A percentile compares a stretch with the other conserved stretches of the same genome.
Evolutionary conservation across 208 protist species (phyloP).

Genomic region (Leishmania braziliensis): DNA sequence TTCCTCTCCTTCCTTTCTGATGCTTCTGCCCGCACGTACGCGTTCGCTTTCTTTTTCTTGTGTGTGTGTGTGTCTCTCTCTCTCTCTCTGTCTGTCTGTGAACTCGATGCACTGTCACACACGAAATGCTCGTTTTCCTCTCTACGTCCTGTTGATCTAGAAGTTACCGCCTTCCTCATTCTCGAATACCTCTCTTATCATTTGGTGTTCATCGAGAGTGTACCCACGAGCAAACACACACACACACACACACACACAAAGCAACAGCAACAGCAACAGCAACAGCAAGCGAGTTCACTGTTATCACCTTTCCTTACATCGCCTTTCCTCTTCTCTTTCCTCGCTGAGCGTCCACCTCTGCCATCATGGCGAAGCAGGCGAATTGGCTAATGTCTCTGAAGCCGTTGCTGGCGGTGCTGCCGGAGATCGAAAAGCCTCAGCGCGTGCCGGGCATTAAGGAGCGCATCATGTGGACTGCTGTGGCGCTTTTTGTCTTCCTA

Average conservation of each 20-base stretch:
- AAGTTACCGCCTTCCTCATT: background rate
- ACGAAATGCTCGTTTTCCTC: background rate
- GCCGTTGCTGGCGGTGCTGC: constrained; percentile 95
- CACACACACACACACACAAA: background rate
- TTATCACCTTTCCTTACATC: background rate
- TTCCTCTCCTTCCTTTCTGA: background rate
- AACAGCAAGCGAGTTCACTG: background rate
- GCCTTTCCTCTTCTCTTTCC: background rate
- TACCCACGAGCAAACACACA: background rate
- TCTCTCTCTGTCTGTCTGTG: background rate
- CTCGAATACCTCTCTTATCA: background rate
- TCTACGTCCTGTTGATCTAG: background rate
- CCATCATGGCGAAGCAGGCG: constrained; percentile 30
- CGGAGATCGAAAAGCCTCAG: constrained; percentile 94
- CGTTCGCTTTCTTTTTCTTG: background rate
- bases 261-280: background rate
- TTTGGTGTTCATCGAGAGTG: background rate
- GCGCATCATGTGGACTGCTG: constrained; percentile 98
- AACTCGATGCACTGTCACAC: background rate
- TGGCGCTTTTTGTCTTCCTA: constrained; percentile 99
- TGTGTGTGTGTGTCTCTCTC: background rate
- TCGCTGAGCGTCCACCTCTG: background rate
- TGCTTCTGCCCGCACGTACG: background rate
- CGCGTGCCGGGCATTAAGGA: constrained; percentile 93
- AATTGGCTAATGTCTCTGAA: constrained; percentile 89